Conservation (phyloP, 805 yeast species). For the Yarrowia divulgata region DNA sequence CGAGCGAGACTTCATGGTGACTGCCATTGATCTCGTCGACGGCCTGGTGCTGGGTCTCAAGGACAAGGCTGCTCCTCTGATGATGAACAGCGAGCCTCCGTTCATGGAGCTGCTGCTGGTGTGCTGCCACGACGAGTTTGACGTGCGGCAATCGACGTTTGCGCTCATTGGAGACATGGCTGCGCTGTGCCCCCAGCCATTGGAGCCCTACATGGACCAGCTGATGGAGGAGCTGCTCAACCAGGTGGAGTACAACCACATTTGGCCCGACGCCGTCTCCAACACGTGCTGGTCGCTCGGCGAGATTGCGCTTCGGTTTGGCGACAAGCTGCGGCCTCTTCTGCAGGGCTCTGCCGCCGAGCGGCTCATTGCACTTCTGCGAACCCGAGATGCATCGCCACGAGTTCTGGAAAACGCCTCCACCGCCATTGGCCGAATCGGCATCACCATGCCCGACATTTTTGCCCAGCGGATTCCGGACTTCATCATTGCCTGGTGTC, state of each 20-base stretch:
- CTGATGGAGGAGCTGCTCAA: conserved; percentile 59
- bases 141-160: conserved; percentile 92
- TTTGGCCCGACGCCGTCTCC: conserved; percentile 76
- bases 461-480: conserved; percentile 65
- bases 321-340: conserved; percentile 56
- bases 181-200: conserved; percentile 43
- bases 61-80: conserved; percentile 63
- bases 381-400: conserved; percentile 56
- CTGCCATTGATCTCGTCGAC: conserved; percentile 87
- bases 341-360: conserved; percentile 65
- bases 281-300: conserved; percentile 96
- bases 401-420: conserved; percentile 87
- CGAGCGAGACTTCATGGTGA: conserved; percentile 88
- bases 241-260: conserved; percentile 68
- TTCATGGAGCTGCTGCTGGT: conserved; percentile 69
- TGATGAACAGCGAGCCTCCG: conserved; percentile 50
- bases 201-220: conserved; percentile 49
- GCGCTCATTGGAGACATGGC: conserved; percentile 92
- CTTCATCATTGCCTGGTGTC: conserved; percentile 73
- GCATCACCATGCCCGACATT: conserved; percentile 65
- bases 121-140: conserved; percentile 78
- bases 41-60: conserved; percentile 92
- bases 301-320: conserved; percentile 72
- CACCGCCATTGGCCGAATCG: conserved; percentile 87
- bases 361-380: conserved; percentile 54